Evolutionary conservation across 495 filamentous ascomycete species (phyloP).

Genomic region (Aspergillus sclerotiicarbonarius): DNA sequence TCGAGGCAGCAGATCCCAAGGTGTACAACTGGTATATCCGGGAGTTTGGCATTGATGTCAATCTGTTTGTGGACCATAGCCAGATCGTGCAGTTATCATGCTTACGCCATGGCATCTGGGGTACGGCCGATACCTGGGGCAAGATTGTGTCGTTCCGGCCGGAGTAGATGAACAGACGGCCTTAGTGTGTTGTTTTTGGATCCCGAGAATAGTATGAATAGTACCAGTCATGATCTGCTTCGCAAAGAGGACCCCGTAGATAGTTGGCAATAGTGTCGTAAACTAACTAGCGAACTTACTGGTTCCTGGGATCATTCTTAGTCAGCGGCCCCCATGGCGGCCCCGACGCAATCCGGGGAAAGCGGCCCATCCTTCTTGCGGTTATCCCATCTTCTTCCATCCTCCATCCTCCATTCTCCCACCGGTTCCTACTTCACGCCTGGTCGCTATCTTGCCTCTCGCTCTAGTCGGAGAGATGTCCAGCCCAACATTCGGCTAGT

Average conservation of each 20-base stretch:
- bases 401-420: neutral
- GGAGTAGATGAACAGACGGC: constrained; percentile 10
- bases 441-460: neutral
- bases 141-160: constrained; percentile 53
- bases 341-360: constrained; percentile 11
- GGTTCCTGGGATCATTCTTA: neutral
- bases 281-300: neutral
- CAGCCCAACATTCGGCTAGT: neutral
- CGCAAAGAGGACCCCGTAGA: too few species aligned
- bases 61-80: constrained; percentile 59
- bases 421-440: neutral
- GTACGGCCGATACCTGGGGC: constrained; percentile 56
- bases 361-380: neutral
- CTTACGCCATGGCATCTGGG: constrained; percentile 56
- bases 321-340: constrained; percentile 12
- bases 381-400: neutral
- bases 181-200: neutral
- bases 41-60: constrained; percentile 60
- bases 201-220: neutral
- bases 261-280: too few species aligned
- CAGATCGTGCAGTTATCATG: constrained; percentile 59
- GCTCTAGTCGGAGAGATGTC: neutral
- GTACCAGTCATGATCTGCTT: neutral
- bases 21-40: constrained; percentile 61
- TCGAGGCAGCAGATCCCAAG: constrained; percentile 58